Percentiles rank a stretch among this genome's conserved stretches.
Conservation (phyloP, 192 early-diverging fungal species). For the Podila clonocystis region DNA sequence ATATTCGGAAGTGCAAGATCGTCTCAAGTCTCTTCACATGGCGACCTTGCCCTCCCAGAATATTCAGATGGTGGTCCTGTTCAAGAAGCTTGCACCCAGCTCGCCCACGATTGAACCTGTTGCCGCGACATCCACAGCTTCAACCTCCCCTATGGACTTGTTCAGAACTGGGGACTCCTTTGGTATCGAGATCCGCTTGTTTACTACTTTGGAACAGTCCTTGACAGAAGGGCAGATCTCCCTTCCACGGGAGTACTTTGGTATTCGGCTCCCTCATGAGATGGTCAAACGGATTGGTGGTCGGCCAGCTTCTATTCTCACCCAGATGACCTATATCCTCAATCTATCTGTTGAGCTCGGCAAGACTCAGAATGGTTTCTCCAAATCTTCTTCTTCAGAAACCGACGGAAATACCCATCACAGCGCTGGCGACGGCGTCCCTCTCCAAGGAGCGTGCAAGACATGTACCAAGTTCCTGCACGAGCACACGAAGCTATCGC, state of each 20-base stretch:
- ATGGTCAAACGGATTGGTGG: slow-evolving; percentile 34
- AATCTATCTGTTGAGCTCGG: slow-evolving; percentile 14
- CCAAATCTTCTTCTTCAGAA: background rate
- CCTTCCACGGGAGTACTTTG: slow-evolving; percentile 28
- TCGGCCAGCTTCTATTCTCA: slow-evolving; percentile 14
- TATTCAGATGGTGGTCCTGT: slow-evolving; percentile 10
- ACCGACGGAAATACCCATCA: background rate
- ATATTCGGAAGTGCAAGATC: slow-evolving; percentile 27
- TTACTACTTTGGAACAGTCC: background rate
- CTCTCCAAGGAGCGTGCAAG: slow-evolving; percentile 14
- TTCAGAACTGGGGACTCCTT: slow-evolving; percentile 41
- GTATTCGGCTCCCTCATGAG: slow-evolving; percentile 27
- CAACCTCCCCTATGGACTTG: slow-evolving; percentile 6
- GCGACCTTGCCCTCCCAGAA: slow-evolving; percentile 12
- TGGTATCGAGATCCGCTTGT: slow-evolving; percentile 16
- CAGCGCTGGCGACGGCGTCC: slow-evolving; percentile 8
- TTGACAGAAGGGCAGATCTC: background rate
- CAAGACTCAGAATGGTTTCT: background rate
- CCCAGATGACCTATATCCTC: slow-evolving; percentile 35
- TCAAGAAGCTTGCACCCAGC: slow-evolving; percentile 18
- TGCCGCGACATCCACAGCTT: background rate
- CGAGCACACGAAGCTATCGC: slow-evolving; percentile 22
- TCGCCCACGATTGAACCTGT: background rate
- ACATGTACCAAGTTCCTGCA: slow-evolving; percentile 36
- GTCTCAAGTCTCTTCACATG: slow-evolving; percentile 19